Percentiles rank a stretch among this genome's conserved stretches.
These are phyloP conservation scores for Arthroderma sp. DNA, from an alignment of 2,329 filamentous ascomycete genomes.

Conservation along the genomic window DNA sequence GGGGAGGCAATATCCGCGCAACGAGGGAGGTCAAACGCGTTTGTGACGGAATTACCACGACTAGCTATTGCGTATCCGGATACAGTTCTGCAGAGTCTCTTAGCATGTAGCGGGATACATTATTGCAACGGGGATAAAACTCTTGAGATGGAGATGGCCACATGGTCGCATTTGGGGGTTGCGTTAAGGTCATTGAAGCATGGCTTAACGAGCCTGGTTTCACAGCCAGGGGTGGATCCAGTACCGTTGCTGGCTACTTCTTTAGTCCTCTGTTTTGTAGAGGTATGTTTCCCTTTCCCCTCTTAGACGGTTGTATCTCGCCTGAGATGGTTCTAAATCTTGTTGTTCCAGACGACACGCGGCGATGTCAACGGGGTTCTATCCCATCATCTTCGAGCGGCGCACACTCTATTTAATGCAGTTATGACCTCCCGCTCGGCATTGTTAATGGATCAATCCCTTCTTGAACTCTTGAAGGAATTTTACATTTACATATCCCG, in stretches of 20 bases:
- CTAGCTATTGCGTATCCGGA: constrained; percentile 6
- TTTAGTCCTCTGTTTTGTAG: constrained; percentile 8
- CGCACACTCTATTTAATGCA: constrained; percentile 5
- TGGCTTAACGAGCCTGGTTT: constrained; percentile 5
- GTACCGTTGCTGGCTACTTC: constrained; percentile 5
- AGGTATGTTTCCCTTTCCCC: constrained; percentile 1
- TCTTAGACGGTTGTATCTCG: not conserved
- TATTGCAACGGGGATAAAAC: constrained; percentile 4
- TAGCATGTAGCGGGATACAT: constrained; percentile 7
- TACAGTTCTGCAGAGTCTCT: constrained; percentile 5
- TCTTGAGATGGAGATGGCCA: constrained; percentile 3
- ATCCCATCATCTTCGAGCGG: constrained; percentile 6
- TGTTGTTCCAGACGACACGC: constrained; percentile 3
- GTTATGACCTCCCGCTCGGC: constrained; percentile 3
- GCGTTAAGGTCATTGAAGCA: constrained; percentile 6
- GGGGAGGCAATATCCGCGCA: constrained; percentile 7
- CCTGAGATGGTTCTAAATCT: not conserved
- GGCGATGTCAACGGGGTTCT: constrained; percentile 5
- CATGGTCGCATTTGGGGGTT: constrained; percentile 6
- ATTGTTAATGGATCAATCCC: constrained; percentile 4
- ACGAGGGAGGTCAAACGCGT: constrained; percentile 7
- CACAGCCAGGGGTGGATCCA: constrained; percentile 3
- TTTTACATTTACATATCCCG: constrained; percentile 7
- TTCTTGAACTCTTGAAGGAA: constrained; percentile 7
- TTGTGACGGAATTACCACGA: constrained; percentile 7